A percentile compares a stretch with the other conserved stretches of the same genome.
Conservation (phyloP, 2,329 filamentous ascomycete genomes). For the Dactylonectria macrodidyma region DNA sequence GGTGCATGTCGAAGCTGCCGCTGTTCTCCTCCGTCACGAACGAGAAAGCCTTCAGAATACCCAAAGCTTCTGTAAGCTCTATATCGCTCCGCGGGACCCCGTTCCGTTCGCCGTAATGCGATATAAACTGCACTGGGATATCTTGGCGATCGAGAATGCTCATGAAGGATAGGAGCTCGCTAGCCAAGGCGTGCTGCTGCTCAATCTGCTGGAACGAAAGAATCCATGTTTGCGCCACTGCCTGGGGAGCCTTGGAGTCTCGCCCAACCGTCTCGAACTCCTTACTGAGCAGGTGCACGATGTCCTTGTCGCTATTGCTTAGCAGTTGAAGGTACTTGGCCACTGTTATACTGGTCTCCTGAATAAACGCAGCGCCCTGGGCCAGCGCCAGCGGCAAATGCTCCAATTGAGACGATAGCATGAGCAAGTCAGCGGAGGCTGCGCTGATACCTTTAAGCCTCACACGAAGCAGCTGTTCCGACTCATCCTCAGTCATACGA, state of each 20-base stretch:
- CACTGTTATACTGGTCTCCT: constrained; percentile 45
- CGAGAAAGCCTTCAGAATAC: constrained; percentile 49
- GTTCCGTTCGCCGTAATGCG: constrained; percentile 18
- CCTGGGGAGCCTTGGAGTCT: constrained; percentile 36
- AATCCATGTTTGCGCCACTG: constrained; percentile 20
- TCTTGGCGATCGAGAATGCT: constrained; percentile 48
- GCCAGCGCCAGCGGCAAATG: constrained; percentile 53
- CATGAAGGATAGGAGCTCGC: constrained; percentile 50
- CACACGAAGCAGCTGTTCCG: constrained; percentile 43
- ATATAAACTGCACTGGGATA: constrained; percentile 45
- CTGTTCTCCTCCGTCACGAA: constrained; percentile 41
- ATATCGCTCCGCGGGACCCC: not conserved
- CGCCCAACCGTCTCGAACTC: constrained; percentile 50
- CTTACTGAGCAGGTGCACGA: constrained; percentile 47
- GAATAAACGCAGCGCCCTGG: constrained; percentile 54
- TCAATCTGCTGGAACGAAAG: constrained; percentile 52
- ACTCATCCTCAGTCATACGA: constrained; percentile 48
- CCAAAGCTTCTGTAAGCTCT: constrained; percentile 39
- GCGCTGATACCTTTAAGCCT: constrained; percentile 32
- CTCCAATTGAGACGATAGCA: constrained; percentile 46
- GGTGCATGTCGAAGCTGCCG: constrained; percentile 49
- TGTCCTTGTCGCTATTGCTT: constrained; percentile 40
- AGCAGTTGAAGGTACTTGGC: constrained; percentile 49
- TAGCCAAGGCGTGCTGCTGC: constrained; percentile 37
- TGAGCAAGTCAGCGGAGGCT: not conserved